Evolutionary conservation across 805 yeast genomes (phyloP).

Genomic region (Saccharomycopsis fermentans): DNA sequence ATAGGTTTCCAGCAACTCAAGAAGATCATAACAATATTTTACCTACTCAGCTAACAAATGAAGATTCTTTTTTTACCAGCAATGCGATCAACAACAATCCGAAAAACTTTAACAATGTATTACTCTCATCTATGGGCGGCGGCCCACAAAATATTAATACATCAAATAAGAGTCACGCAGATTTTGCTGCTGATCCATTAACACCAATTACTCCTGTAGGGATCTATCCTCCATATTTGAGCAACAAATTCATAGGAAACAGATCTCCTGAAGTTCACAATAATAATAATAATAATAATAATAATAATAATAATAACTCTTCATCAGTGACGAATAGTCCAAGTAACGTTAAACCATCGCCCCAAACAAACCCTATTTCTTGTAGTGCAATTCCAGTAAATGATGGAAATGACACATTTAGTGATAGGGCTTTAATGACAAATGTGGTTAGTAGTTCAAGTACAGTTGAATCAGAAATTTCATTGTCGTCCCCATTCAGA

Average conservation of each 20-base stretch:
- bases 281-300: neutral
- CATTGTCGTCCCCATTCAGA: conserved; percentile 6
- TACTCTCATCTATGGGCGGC: neutral
- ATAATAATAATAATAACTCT: neutral
- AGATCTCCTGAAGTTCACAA: neutral
- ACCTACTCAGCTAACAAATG: neutral
- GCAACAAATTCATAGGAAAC: neutral
- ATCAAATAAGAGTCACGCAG: neutral
- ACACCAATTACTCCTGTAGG: conserved; percentile 16
- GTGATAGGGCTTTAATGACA: neutral
- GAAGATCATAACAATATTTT: neutral
- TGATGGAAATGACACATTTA: neutral
- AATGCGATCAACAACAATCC: conserved; percentile 7
- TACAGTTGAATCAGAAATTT: neutral
- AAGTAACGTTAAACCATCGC: neutral
- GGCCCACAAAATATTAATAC: neutral
- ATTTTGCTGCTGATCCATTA: conserved; percentile 8
- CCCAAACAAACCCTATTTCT: neutral
- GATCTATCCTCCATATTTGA: neutral
- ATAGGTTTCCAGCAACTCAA: neutral
- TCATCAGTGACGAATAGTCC: neutral
- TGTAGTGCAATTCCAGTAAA: neutral
- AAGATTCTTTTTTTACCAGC: conserved; percentile 3
- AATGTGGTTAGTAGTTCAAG: neutral
- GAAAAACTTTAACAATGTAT: neutral